These are phyloP conservation scores for Penicillium janthinellum DNA, from an alignment of 2,329 filamentous ascomycete species.

Conservation along the genomic window DNA sequence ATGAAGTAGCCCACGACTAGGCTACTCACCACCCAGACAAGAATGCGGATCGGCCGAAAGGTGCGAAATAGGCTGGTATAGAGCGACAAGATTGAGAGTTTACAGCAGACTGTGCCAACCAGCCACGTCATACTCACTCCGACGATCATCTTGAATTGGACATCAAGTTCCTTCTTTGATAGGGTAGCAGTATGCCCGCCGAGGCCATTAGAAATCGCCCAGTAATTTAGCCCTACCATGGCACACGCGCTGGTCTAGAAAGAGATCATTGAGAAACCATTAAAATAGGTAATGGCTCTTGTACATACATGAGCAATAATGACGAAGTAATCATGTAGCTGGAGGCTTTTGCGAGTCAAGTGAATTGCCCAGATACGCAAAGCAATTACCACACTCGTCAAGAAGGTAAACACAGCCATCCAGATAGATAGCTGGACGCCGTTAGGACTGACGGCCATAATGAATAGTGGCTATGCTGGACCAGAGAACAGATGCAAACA, in stretches of 20 bases:
- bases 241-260: constrained; percentile 5
- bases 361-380: constrained; percentile 12
- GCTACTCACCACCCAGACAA: constrained; percentile 13
- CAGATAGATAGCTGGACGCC: constrained; percentile 14
- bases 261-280: not conserved
- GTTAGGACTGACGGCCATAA: constrained; percentile 7
- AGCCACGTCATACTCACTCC: constrained; percentile 14
- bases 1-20: constrained; percentile 15
- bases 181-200: constrained; percentile 8
- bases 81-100: constrained; percentile 13
- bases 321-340: constrained; percentile 13
- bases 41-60: constrained; percentile 12
- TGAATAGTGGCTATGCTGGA: not conserved
- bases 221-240: constrained; percentile 10
- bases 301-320: constrained; percentile 11
- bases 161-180: constrained; percentile 5
- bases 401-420: constrained; percentile 13
- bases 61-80: constrained; percentile 16
- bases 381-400: constrained; percentile 10
- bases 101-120: constrained; percentile 14
- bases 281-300: not conserved
- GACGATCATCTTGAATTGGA: constrained; percentile 14
- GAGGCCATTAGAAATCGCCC: constrained; percentile 10
- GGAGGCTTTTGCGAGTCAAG: constrained; percentile 9
- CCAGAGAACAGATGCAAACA: too few species aligned